Base-by-base conservation (phyloP, 495 filamentous ascomycete species). In the Penicillium arizonense region DNA sequence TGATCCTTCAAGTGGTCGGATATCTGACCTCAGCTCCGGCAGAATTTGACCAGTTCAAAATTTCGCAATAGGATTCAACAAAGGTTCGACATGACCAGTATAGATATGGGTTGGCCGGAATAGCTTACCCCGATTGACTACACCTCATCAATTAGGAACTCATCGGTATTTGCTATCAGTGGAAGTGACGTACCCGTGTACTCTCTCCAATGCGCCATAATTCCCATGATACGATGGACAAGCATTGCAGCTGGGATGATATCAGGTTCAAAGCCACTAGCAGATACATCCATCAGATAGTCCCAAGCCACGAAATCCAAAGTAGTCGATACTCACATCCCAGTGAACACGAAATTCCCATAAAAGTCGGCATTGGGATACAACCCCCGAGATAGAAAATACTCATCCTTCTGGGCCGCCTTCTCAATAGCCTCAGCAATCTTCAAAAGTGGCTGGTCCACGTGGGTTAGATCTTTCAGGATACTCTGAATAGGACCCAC, bases 301-400 rank as follows among this genome's bases (percentile, higher is more conserved):
- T 16, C 8, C 14, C 32, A 13, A 9, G 26, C 4, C 28, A 10
- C 2, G n/a, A 18, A 33, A 10, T 1, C 18, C 12, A 28, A 21
- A 13, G 16, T 10, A 13, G 2, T 10, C 24, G 2, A 5, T 2
- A 55, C 65, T 49, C 42, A 72, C 82, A 84, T 69, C 4, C 70
- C 74, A 6, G 75, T 78, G 42, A 82, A 85, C n/a, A 80, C 71
- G 40, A 85, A 79, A 21, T 72, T 74, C 5, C 76, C 77, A 62
- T 80, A 84, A 47, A 84, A 74, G 47, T 85, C 82, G 9, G 79
- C 81, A 55, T 84, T 84, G 0, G 78, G 75, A 36, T 79, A 76
- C 39, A 85, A 56, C 0, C 70, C 67, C 9, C 80, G 58, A 18
- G 63, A 60, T 5, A 61, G 52, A 37, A 85, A 84, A 53, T 80